Base-by-base conservation (phyloP, 208 protist species). In the Lotmaria passim region DNA sequence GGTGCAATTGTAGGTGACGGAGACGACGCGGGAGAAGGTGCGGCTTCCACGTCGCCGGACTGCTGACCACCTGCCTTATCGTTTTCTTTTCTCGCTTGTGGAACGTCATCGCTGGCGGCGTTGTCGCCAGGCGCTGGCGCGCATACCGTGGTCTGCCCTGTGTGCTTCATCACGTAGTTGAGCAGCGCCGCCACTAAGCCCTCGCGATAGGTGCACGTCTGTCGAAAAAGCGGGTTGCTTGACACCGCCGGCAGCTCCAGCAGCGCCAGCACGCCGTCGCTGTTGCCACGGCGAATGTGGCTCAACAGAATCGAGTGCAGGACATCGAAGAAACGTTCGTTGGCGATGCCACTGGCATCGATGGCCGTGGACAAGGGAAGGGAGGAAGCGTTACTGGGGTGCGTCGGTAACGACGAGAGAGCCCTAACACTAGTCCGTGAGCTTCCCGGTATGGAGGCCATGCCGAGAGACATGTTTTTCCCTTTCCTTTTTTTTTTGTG, bases 181-280 rank as follows among this genome's bases (percentile, higher is more conserved):
- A 91, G 61, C 36, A 89, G 48, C 5, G 84, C 78, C 10, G 84
- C 79, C 17, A 76, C 78, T 43, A 95, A 69, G 0, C 86, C 90
- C 17, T 62, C 78, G 6, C 63, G 72, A 65, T 95, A 95, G 17
- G 77, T 90, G 69, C 90, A 95, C 10, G 83, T 90, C 6, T 61
- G 73, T 86, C 90, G 93, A 52, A 90, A 95, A n/a, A 83, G 63
- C 8, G 80, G 57, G 57, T 75, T 70, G 23, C 69, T 60, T 24
- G 82, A 65, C 3, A 95, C 60, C 23, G 69, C 44, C 7, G 67
- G 71, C 24, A 86, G 74, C 12, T 71, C 53, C 26, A 94, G 52
- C 33, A 87, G 39, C 17, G 78, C 67, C 36, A 92, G 59, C 23
- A 86, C 75, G 12, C 70, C 75, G 47, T 75, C 66, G 24, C 55